Evolutionary conservation across 2,329 filamentous ascomycete genomes (phyloP).

Genomic region (Pseudogymnoascus destructans): DNA sequence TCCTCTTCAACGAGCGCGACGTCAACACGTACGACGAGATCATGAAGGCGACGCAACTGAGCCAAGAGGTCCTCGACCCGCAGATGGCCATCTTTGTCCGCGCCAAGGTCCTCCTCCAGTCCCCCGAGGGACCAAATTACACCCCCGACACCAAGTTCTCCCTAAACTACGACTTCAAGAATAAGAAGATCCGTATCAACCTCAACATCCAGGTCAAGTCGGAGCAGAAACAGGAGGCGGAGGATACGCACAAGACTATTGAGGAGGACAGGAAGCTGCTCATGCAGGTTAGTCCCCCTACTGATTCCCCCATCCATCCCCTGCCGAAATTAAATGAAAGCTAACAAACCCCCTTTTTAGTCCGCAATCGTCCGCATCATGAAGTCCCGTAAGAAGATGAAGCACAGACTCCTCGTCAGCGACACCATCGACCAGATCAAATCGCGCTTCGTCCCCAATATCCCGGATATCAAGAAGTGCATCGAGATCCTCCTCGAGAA

Average conservation of each 20-base stretch:
- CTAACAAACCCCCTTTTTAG: conserved; percentile 35
- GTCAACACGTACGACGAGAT: conserved; percentile 81
- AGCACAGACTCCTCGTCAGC: conserved; percentile 84
- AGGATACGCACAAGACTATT: conserved; percentile 98
- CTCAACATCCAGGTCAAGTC: conserved; percentile 89
- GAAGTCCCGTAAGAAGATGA: conserved; percentile 99
- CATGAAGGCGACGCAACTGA: conserved; percentile 63
- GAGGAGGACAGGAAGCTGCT: conserved; percentile 95
- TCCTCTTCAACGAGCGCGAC: conserved; percentile 89
- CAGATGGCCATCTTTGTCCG: conserved; percentile 79
- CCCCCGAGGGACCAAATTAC: conserved; percentile 60
- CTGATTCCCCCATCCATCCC: conserved; percentile 7
- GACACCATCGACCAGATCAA: conserved; percentile 95
- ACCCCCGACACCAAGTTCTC: conserved; percentile 66
- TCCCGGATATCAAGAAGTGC: conserved; percentile 97
- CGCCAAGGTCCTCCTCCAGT: conserved; percentile 72
- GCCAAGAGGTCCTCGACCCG: conserved; percentile 72
- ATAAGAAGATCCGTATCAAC: conserved; percentile 96
- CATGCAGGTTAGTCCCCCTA: conserved; percentile 62
- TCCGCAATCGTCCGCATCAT: conserved; percentile 98
- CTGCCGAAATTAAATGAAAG: background rate
- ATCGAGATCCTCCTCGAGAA: conserved; percentile 98
- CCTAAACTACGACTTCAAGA: conserved; percentile 92
- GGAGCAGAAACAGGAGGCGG: conserved; percentile 90
- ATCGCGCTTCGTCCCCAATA: conserved; percentile 81